Conservation (phyloP, 2,329 filamentous ascomycete genomes). For the Hypocreales sp. region DNA sequence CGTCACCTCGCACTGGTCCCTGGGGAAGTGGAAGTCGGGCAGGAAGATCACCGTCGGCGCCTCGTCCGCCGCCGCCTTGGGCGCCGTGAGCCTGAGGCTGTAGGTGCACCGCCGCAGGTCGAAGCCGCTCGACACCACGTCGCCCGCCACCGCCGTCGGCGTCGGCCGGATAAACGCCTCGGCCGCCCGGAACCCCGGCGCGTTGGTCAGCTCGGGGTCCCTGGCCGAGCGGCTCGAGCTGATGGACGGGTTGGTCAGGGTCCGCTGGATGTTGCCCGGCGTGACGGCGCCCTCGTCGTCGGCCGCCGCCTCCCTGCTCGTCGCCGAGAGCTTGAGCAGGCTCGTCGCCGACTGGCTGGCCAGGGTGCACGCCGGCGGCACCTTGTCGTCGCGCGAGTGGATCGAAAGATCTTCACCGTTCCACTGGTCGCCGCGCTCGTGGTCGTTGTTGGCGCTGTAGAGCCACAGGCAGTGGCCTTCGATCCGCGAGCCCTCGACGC, state of each 20-base stretch:
- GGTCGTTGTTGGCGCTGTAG: constrained; percentile 71
- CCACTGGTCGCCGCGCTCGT: constrained; percentile 85
- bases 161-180: constrained; percentile 86
- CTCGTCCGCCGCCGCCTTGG: constrained; percentile 41
- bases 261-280: constrained; percentile 60
- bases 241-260: constrained; percentile 52
- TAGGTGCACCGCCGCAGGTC: constrained; percentile 70
- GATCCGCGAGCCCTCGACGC: constrained; percentile 66
- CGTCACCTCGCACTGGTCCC: constrained; percentile 52
- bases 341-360: constrained; percentile 29
- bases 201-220: constrained; percentile 41
- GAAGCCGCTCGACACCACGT: constrained; percentile 58
- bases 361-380: constrained; percentile 34
- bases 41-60: constrained; percentile 71
- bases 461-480: constrained; percentile 86
- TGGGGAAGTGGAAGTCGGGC: constrained; percentile 85
- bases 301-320: constrained; percentile 21
- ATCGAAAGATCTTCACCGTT: constrained; percentile 96
- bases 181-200: constrained; percentile 69
- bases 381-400: constrained; percentile 66
- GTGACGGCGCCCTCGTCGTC: constrained; percentile 48
- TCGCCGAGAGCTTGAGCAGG: constrained; percentile 9
- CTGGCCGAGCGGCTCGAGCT: constrained; percentile 37
- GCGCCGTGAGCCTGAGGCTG: constrained; percentile 50
- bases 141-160: constrained; percentile 60